Conservation (phyloP, 139 green algal genomes). For the Tetraselmis chui region DNA sequence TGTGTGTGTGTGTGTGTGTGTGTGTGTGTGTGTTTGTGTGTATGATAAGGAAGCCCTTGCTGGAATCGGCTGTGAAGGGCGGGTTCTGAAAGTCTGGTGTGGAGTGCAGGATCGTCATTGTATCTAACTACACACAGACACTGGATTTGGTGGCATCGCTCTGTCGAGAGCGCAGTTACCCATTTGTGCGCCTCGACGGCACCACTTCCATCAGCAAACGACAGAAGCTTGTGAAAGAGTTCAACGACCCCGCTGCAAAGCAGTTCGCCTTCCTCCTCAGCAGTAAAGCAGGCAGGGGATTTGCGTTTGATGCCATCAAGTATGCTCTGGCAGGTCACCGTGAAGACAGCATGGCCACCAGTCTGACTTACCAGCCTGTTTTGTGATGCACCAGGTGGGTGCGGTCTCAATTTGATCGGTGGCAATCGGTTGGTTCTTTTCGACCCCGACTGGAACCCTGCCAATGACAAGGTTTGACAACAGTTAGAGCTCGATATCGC, state of each 20-base stretch:
- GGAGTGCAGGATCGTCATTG: constrained; percentile 68
- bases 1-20: background rate
- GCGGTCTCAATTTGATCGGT: constrained; percentile 96
- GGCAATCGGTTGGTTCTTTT: constrained; percentile 93
- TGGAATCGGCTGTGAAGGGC: background rate
- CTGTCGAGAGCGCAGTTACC: constrained; percentile 81
- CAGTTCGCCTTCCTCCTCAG: constrained; percentile 97
- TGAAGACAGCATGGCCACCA: too few species aligned
- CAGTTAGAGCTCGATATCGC: too few species aligned
- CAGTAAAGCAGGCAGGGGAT: constrained; percentile 65
- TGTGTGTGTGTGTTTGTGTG: background rate
- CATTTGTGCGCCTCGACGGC: constrained; percentile 85
- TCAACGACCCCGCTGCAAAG: constrained; percentile 54
- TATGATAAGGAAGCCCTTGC: background rate
- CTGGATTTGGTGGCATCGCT: constrained; percentile 83
- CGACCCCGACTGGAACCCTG: constrained; percentile 88
- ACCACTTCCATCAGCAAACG: constrained; percentile 85
- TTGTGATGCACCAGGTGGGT: constrained; percentile 51
- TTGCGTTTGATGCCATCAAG: too few species aligned
- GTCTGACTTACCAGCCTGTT: background rate
- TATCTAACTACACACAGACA: constrained; percentile 84
- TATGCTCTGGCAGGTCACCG: too few species aligned
- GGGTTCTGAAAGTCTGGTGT: background rate
- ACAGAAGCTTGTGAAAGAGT: constrained; percentile 85
- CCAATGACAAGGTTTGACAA: constrained; percentile 82